Conservation (phyloP, 257 asterid species). For the Ehretia macrophylla region DNA sequence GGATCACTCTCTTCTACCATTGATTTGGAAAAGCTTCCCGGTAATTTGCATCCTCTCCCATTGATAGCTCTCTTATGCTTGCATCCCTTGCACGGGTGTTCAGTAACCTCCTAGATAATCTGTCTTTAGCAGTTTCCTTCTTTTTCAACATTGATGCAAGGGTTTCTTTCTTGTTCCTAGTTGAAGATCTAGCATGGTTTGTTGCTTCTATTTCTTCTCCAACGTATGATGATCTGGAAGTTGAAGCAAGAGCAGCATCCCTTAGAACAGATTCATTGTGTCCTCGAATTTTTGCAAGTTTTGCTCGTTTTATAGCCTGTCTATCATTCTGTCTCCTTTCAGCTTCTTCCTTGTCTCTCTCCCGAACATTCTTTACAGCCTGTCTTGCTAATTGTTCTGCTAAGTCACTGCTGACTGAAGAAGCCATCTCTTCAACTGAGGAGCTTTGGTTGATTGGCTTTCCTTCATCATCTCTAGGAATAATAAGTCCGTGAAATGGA, state of each 20-base stretch:
- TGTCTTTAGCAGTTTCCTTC: constrained; percentile 66
- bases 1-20: constrained; percentile 45
- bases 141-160: constrained; percentile 81
- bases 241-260: constrained; percentile 80
- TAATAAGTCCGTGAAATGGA: constrained; percentile 78
- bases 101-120: constrained; percentile 62
- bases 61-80: constrained; percentile 38
- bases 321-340: constrained; percentile 49
- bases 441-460: constrained; percentile 41
- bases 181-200: constrained; percentile 21
- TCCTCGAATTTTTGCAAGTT: constrained; percentile 66
- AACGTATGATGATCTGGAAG: constrained; percentile 54
- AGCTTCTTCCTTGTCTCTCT: constrained; percentile 50
- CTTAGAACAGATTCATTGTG: constrained; percentile 70
- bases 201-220: constrained; percentile 44
- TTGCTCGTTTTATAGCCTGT: constrained; percentile 60
- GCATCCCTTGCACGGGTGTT: constrained; percentile 51
- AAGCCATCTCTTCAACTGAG: constrained; percentile 30
- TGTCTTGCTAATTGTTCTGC: constrained; percentile 52
- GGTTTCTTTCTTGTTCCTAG: constrained; percentile 47
- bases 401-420: constrained; percentile 6
- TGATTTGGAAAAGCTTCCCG: constrained; percentile 86
- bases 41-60: constrained; percentile 53
- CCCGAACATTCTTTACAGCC: constrained; percentile 69
- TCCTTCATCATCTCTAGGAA: constrained; percentile 73